Evolutionary conservation across 2,329 filamentous ascomycete species (phyloP).

Genomic region (Aspergillus ochraceoroseus): DNA sequence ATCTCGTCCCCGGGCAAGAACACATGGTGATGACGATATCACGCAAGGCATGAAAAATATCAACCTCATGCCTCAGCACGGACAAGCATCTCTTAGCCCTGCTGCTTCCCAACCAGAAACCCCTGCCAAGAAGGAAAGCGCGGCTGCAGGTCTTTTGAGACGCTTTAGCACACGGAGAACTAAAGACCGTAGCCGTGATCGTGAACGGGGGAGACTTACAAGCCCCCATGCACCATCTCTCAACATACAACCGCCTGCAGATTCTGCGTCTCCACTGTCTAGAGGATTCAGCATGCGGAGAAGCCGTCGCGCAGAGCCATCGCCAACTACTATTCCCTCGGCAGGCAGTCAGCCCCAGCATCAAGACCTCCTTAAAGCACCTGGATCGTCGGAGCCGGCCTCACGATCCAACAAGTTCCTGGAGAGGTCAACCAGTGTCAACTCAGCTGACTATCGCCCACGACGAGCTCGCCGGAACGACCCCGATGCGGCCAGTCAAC

Average conservation of each 20-base stretch:
- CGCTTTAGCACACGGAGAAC: conserved; percentile 85
- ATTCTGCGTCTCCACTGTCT: conserved; percentile 60
- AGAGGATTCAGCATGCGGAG: conserved; percentile 85
- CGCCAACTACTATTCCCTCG: conserved; percentile 55
- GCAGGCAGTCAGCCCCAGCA: conserved; percentile 63
- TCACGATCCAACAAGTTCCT: conserved; percentile 64
- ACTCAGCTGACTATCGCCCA: conserved; percentile 71
- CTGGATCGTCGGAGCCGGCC: conserved; percentile 56
- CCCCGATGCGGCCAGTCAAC: conserved; percentile 57
- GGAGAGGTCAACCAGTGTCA: conserved; percentile 85
- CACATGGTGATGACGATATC: conserved; percentile 90
- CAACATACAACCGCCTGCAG: conserved; percentile 72
- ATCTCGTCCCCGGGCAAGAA: conserved; percentile 77
- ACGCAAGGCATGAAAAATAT: conserved; percentile 66
- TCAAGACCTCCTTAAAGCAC: conserved; percentile 71
- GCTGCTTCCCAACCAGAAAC: conserved; percentile 57
- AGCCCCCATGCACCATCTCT: conserved; percentile 69
- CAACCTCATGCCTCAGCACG: conserved; percentile 50
- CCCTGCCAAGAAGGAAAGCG: conserved; percentile 74
- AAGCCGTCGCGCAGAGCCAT: conserved; percentile 51
- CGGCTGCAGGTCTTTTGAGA: conserved; percentile 75
- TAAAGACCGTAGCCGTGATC: conserved; percentile 50
- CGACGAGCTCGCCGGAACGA: conserved; percentile 55
- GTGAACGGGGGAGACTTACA: conserved; percentile 49
- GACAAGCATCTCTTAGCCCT: conserved; percentile 47